Percentiles rank a stretch among this genome's conserved stretches.
phyloP scores from a whole-genome alignment of 2,329 filamentous ascomycete genomes.

The Purpureocillium takamizusanense region DNA sequence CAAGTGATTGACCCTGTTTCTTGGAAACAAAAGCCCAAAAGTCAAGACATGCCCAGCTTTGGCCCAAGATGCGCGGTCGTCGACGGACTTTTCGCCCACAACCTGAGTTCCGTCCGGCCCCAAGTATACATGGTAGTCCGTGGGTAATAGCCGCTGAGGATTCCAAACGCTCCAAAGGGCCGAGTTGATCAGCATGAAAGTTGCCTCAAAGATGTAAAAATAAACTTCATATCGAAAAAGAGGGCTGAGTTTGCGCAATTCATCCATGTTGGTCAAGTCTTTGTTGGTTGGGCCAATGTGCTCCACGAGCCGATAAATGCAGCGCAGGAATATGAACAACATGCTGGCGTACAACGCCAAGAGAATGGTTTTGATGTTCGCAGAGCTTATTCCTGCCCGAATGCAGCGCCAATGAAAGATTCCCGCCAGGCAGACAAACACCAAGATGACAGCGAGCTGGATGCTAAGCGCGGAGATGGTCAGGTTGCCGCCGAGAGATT shows the following conservation, averaged over 20 bases:
- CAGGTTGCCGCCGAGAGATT: constrained; percentile 25
- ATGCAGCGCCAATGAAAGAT: constrained; percentile 23
- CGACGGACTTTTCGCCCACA: not conserved
- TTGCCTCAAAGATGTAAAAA: constrained; percentile 46
- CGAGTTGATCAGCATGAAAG: constrained; percentile 40
- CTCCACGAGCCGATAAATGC: constrained; percentile 42
- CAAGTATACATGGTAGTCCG: constrained; percentile 36
- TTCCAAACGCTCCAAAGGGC: constrained; percentile 39
- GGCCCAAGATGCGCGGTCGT: not conserved
- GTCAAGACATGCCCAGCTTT: constrained; percentile 4
- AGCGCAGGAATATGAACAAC: constrained; percentile 37
- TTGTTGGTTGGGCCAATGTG: constrained; percentile 21
- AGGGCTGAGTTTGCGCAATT: constrained; percentile 20
- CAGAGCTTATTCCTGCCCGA: too few relatives aligned
- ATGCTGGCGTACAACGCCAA: constrained; percentile 36
- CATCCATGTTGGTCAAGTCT: constrained; percentile 6
- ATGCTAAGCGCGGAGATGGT: constrained; percentile 32
- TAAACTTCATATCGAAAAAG: constrained; percentile 44
- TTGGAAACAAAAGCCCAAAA: constrained; percentile 7
- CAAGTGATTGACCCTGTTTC: not conserved
- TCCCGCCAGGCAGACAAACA: constrained; percentile 33
- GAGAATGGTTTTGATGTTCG: not conserved
- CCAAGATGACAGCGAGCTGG: constrained; percentile 36
- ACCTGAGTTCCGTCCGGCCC: constrained; percentile 30
- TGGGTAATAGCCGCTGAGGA: constrained; percentile 38